Evolutionary conservation across 106 monocot species (phyloP).

Genomic region (Dendrobium officinale): DNA sequence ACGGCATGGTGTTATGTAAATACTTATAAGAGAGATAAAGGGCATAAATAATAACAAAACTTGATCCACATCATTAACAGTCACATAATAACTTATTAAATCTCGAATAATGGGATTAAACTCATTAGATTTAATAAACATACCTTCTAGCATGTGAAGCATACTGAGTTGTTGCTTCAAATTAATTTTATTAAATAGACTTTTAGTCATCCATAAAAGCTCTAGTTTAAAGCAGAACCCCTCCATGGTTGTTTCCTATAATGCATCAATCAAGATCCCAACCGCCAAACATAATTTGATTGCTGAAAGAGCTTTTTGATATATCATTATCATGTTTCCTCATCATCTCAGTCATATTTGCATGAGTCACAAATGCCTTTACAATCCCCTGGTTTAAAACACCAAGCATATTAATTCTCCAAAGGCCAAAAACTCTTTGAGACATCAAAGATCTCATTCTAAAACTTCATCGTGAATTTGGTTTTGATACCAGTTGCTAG

Average conservation of each 20-base stretch:
- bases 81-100: not conserved
- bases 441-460: not conserved
- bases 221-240: not conserved
- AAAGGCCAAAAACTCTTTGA: not conserved
- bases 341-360: not conserved
- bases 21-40: not conserved
- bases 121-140: not conserved
- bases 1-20: too few species aligned
- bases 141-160: not conserved
- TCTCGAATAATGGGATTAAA: not conserved
- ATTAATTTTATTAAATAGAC: not conserved
- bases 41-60: not conserved
- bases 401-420: not conserved
- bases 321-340: too few species aligned
- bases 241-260: not conserved
- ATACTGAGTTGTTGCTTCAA: not conserved
- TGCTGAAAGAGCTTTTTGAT: not conserved
- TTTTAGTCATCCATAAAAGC: not conserved
- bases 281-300: not conserved
- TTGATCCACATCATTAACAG: not conserved
- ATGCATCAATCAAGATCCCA: not conserved
- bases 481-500: too few species aligned
- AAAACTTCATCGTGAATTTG: not conserved
- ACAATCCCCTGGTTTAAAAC: not conserved
- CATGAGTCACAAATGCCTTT: not conserved